Percentiles rank a stretch among this genome's conserved stretches.
These are phyloP conservation scores for Lenwebbia sp. DNA, from an alignment of 345 rosid genomes.

Conservation along the genomic window DNA sequence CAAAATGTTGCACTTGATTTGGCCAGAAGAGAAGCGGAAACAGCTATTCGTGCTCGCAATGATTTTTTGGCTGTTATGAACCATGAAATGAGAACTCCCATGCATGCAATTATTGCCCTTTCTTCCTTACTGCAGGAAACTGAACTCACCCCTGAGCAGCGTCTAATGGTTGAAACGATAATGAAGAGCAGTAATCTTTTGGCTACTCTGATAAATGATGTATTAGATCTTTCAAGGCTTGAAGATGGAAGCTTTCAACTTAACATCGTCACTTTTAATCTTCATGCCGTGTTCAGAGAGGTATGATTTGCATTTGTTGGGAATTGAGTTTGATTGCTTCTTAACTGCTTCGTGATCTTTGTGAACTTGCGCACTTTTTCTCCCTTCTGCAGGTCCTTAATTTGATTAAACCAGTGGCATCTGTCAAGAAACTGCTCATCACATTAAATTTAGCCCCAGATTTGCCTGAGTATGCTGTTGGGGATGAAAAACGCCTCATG, in stretches of 20 bases:
- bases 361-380: conserved; percentile 1
- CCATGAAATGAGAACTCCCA: conserved; percentile 98
- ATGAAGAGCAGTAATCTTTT: conserved; percentile 87
- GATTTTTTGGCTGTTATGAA: conserved; percentile 99
- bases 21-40: conserved; percentile 95
- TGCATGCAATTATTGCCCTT: conserved; percentile 95
- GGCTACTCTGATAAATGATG: conserved; percentile 90
- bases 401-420: conserved; percentile 84
- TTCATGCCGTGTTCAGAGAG: conserved; percentile 67
- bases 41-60: conserved; percentile 89
- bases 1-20: conserved; percentile 91
- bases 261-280: conserved; percentile 61
- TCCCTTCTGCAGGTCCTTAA: conserved; percentile 55
- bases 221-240: conserved; percentile 91
- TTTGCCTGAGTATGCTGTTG: conserved; percentile 75
- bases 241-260: conserved; percentile 99
- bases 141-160: conserved; percentile 86
- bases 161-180: conserved; percentile 92
- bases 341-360: background rate
- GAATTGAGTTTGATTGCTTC: background rate
- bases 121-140: conserved; percentile 98
- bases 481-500: conserved; percentile 90
- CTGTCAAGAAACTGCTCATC: conserved; percentile 67
- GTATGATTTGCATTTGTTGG: conserved; percentile 16
- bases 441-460: conserved; percentile 73